Conservation (phyloP, 2,329 filamentous ascomycete genomes). For the Claviceps sp. region DNA sequence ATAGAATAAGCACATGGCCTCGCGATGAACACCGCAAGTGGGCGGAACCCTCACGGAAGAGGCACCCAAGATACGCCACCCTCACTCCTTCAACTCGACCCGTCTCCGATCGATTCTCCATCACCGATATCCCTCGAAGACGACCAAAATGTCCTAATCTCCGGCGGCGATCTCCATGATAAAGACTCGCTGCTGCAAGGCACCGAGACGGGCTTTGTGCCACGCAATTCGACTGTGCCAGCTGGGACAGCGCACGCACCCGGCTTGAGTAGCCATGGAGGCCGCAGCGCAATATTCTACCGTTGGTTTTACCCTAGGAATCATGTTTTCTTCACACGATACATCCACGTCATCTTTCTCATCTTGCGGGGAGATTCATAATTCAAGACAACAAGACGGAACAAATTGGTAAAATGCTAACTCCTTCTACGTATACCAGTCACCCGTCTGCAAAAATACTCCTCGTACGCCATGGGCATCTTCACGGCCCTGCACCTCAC, state of each 20-base stretch:
- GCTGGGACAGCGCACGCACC: slow-evolving; percentile 25
- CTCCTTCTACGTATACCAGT: slow-evolving; percentile 7
- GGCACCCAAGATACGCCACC: slow-evolving; percentile 42
- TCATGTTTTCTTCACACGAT: no score
- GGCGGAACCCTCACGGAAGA: slow-evolving; percentile 14
- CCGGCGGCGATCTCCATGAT: slow-evolving; percentile 19
- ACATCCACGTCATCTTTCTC: no score
- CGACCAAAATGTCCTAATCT: slow-evolving; percentile 17
- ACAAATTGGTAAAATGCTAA: background rate
- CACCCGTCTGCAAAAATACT: slow-evolving; percentile 68
- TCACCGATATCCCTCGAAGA: slow-evolving; percentile 19
- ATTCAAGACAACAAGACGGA: no score
- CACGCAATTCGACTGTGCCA: slow-evolving; percentile 26
- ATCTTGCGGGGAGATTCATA: no score
- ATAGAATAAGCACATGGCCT: background rate
- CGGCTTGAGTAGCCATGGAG: slow-evolving; percentile 34
- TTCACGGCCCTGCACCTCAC: slow-evolving; percentile 66
- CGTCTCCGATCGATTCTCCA: slow-evolving; percentile 56
- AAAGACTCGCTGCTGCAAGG: slow-evolving; percentile 8
- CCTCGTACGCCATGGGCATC: slow-evolving; percentile 68
- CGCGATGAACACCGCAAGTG: slow-evolving; percentile 8
- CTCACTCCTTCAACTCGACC: slow-evolving; percentile 67
- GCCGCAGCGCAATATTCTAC: slow-evolving; percentile 64
- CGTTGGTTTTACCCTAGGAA: slow-evolving; percentile 32
- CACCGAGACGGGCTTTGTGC: slow-evolving; percentile 17